These are phyloP conservation scores for Aquilaria sinensis DNA, from an alignment of 345 rosid species.

Conservation along the genomic window DNA sequence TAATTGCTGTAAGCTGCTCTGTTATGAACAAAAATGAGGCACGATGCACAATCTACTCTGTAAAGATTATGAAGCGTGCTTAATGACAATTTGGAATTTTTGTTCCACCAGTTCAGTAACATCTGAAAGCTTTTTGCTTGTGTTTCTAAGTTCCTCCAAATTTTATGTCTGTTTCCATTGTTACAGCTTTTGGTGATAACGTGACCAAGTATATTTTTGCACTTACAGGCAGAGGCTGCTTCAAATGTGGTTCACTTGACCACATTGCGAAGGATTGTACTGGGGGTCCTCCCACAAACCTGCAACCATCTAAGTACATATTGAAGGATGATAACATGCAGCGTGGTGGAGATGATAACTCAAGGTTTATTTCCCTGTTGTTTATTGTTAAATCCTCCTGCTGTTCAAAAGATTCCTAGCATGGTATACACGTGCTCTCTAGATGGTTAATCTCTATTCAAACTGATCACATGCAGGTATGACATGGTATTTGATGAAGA, in stretches of 20 bases:
- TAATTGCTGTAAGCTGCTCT: constrained; percentile 9
- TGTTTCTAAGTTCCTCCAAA: too few species aligned
- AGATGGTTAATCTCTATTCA: too few species aligned
- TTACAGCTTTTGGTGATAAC: too few species aligned
- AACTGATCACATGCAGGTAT: constrained; percentile 31
- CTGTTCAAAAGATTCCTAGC: neutral
- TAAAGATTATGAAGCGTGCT: too few species aligned
- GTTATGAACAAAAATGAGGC: too few species aligned
- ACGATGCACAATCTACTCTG: too few species aligned
- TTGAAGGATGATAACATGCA: constrained; percentile 63
- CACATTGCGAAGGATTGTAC: constrained; percentile 82
- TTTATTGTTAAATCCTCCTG: neutral
- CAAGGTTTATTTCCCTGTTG: constrained; percentile 28
- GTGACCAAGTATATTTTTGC: too few species aligned
- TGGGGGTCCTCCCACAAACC: constrained; percentile 32
- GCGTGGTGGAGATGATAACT: constrained; percentile 59
- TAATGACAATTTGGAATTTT: too few species aligned
- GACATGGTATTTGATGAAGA: constrained; percentile 89
- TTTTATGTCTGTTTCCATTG: too few species aligned
- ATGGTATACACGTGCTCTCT: too few species aligned
- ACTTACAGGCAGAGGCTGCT: constrained; percentile 63
- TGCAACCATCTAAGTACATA: constrained; percentile 46
- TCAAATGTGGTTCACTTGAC: constrained; percentile 80
- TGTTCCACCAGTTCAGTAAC: too few species aligned
- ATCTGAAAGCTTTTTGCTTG: too few species aligned